phyloP scores from a whole-genome alignment of 306 rosid species.

The Medicago arabica region DNA sequence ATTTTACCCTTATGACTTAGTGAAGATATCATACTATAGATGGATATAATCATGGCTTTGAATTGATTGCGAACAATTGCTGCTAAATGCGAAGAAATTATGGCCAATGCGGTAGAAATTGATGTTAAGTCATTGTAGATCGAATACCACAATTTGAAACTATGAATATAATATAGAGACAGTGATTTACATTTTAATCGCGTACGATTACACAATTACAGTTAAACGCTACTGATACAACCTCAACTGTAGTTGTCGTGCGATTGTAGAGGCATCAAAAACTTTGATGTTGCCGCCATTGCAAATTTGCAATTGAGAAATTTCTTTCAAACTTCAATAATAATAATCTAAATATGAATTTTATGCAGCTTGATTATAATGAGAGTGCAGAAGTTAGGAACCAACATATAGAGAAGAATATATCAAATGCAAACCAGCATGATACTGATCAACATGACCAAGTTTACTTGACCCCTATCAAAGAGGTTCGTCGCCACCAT shows the following conservation, averaged over 20 bases:
- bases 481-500: constrained; percentile 28
- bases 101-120: background rate
- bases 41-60: background rate
- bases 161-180: background rate
- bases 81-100: too few species aligned
- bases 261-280: background rate
- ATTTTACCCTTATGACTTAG: too few species aligned
- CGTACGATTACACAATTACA: too few species aligned
- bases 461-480: constrained; percentile 31
- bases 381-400: constrained; percentile 44
- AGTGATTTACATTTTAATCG: too few species aligned
- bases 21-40: too few species aligned
- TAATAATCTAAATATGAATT: constrained; percentile 6
- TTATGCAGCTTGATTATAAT: constrained; percentile 54
- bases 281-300: background rate
- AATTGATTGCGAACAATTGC: background rate
- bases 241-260: background rate
- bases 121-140: background rate
- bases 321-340: background rate
- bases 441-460: constrained; percentile 45
- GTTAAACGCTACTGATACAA: background rate
- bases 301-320: background rate
- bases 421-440: constrained; percentile 38
- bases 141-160: background rate
- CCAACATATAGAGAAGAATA: constrained; percentile 37